Evolutionary conservation across 495 filamentous ascomycete genomes (phyloP).

Genomic region (Annulohypoxylon nitens): DNA sequence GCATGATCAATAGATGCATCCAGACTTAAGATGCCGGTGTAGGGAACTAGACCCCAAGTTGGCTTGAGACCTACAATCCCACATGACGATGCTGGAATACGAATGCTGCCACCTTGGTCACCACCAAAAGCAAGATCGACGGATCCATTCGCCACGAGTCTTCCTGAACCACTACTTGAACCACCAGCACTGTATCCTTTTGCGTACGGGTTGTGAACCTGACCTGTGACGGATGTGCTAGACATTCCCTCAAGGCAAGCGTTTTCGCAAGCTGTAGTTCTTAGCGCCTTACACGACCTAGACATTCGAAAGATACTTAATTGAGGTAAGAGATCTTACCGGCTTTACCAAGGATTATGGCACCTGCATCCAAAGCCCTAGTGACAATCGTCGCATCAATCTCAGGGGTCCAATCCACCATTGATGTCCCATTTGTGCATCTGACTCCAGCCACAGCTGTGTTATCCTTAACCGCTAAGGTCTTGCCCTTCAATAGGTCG

Average conservation of each 20-base stretch:
- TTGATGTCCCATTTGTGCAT: conserved; percentile 55
- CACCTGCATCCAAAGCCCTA: conserved; percentile 54
- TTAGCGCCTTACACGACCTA: conserved; percentile 19
- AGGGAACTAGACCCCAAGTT: conserved; percentile 65
- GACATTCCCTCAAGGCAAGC: conserved; percentile 58
- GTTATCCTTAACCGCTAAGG: conserved; percentile 57
- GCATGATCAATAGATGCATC: conserved; percentile 63
- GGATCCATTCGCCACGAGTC: conserved; percentile 63
- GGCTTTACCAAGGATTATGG: conserved; percentile 54
- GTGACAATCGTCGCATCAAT: conserved; percentile 56
- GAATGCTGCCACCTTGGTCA: conserved; percentile 73
- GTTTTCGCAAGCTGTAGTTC: conserved; percentile 59
- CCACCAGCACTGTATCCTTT: conserved; percentile 68
- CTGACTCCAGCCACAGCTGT: conserved; percentile 54
- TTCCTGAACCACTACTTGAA: conserved; percentile 68
- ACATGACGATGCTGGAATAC: conserved; percentile 66
- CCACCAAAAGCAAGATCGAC: conserved; percentile 70
- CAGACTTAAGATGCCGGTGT: conserved; percentile 61
- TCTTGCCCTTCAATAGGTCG: conserved; percentile 50
- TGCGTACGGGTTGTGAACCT: conserved; percentile 64
- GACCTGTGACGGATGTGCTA: conserved; percentile 63
- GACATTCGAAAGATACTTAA: neutral
- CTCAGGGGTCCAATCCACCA: conserved; percentile 54
- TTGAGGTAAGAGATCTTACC: conserved; percentile 32
- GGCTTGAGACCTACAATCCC: conserved; percentile 65